Conservation (phyloP, 2,329 filamentous ascomycete genomes). For the Ceratocystis harringtonii region DNA sequence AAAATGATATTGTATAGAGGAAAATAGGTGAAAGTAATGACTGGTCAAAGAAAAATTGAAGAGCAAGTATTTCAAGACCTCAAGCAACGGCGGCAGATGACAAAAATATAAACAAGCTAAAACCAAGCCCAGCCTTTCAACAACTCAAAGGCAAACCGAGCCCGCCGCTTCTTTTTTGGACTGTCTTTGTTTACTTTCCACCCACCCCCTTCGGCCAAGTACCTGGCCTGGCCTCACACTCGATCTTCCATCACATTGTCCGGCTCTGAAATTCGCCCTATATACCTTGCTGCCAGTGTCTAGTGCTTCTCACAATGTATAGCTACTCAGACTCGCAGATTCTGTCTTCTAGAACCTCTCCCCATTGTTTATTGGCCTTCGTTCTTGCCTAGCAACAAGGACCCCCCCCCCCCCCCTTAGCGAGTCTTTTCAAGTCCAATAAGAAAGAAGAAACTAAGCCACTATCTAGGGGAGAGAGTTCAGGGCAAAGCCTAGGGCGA, state of each 20-base stretch:
- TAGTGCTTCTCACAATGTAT: no score
- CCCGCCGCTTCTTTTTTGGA: background rate
- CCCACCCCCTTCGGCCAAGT: background rate
- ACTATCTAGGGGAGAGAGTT: background rate
- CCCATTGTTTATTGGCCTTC: no score
- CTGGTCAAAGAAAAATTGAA: background rate
- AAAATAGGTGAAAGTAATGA: background rate
- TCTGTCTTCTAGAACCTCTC: no score
- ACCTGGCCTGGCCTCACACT: background rate
- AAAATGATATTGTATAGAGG: background rate
- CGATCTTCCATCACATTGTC: background rate
- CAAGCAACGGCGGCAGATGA: background rate
- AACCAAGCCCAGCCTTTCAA: background rate
- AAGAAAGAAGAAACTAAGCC: background rate
- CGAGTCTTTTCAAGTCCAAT: background rate
- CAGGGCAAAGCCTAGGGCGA: background rate
- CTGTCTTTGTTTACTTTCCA: slow-evolving; percentile 7
- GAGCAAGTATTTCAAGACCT: background rate
- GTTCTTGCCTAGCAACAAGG: background rate
- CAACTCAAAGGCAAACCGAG: background rate
- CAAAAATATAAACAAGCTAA: background rate
- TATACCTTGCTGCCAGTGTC: background rate
- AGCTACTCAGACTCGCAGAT: no score
- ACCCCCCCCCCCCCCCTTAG: background rate
- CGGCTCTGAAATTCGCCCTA: background rate